These are phyloP conservation scores for Hypoxylon sp. DNA, from an alignment of 2,329 filamentous ascomycete genomes.

Conservation along the genomic window DNA sequence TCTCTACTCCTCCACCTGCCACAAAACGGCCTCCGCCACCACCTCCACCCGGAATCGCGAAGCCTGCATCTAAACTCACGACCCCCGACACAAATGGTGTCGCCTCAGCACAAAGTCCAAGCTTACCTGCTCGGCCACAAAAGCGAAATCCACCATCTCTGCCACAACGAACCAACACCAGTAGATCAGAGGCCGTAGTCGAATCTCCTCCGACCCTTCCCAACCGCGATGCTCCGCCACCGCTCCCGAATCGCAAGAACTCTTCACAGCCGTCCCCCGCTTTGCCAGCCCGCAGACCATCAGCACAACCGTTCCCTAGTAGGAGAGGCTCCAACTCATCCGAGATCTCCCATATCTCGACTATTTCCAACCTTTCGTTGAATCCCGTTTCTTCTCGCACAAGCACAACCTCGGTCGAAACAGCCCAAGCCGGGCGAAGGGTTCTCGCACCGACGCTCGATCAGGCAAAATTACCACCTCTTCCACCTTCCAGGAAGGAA, in stretches of 20 bases:
- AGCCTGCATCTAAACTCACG: conserved; percentile 53
- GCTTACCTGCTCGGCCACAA: conserved; percentile 55
- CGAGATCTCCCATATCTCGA: conserved; percentile 66
- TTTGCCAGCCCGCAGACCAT: conserved; percentile 63
- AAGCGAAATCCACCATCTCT: conserved; percentile 53
- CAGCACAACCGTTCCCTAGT: conserved; percentile 56
- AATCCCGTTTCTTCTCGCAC: conserved; percentile 61
- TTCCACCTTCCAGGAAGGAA: conserved; percentile 68
- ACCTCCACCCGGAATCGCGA: conserved; percentile 56
- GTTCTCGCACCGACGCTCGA: conserved; percentile 69
- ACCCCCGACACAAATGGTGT: conserved; percentile 49
- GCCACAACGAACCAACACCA: conserved; percentile 55
- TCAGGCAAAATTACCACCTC: conserved; percentile 66
- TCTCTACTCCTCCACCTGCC: conserved; percentile 55
- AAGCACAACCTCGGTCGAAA: conserved; percentile 60
- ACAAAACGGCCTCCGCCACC: conserved; percentile 59
- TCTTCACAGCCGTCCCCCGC: conserved; percentile 58
- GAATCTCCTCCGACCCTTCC: conserved; percentile 46
- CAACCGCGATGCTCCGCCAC: conserved; percentile 51
- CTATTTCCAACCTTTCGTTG: conserved; percentile 64
- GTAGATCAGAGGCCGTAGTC: conserved; percentile 45
- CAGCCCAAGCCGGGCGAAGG: conserved; percentile 52
- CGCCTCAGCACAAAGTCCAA: conserved; percentile 50
- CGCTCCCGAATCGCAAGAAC: conserved; percentile 55
- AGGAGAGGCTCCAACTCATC: conserved; percentile 70